Percentiles rank a stretch among this genome's conserved stretches.
Evolutionary conservation across 192 early-diverging fungal genomes (phyloP).

Genomic region (Coemansia sp.): DNA sequence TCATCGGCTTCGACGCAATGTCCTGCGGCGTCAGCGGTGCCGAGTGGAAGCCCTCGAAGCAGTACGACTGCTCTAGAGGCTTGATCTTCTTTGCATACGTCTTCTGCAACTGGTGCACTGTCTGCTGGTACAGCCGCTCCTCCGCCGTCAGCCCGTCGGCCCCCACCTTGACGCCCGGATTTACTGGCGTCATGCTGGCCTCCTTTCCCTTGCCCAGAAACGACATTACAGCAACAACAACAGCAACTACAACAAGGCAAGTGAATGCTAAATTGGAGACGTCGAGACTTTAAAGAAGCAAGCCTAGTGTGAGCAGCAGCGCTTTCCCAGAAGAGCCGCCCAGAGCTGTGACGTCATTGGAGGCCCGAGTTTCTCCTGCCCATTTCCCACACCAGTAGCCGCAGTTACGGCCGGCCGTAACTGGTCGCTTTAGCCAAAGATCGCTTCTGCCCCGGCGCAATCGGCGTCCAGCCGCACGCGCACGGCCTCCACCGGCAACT

Average conservation of each 20-base stretch:
- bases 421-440: neutral
- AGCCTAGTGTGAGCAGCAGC: too few relatives aligned
- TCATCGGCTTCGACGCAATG: constrained; percentile 82
- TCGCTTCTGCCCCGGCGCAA: neutral
- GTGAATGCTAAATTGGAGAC: too few relatives aligned
- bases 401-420: too few relatives aligned
- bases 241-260: too few relatives aligned
- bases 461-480: constrained; percentile 28
- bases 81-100: constrained; percentile 67
- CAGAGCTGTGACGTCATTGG: too few relatives aligned
- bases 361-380: too few relatives aligned
- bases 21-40: constrained; percentile 73
- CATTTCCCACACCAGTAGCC: too few relatives aligned
- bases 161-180: constrained; percentile 16
- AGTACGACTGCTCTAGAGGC: constrained; percentile 64
- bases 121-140: constrained; percentile 51
- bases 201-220: constrained; percentile 17
- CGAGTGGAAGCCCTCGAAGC: constrained; percentile 78
- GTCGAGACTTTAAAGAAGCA: too few relatives aligned
- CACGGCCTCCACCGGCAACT: constrained; percentile 3
- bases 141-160: constrained; percentile 35
- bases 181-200: constrained; percentile 7
- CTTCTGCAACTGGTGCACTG: constrained; percentile 62
- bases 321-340: too few relatives aligned
- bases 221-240: too few relatives aligned